A percentile compares a stretch with the other conserved stretches of the same genome.
phyloP scores from a whole-genome alignment of 305 asterid genomes.

The Coffea humblotiana region DNA sequence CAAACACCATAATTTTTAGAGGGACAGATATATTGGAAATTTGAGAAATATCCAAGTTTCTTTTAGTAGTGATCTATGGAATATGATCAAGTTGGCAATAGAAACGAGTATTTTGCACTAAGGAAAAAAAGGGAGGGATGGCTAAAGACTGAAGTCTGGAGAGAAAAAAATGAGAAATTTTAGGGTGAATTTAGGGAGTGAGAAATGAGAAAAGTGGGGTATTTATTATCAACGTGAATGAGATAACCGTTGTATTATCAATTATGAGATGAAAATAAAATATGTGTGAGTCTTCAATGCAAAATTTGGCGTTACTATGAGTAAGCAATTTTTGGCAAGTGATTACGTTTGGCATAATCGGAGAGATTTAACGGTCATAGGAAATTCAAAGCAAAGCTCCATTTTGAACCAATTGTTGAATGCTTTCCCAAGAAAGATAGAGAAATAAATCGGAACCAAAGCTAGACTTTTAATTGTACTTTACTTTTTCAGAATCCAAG shows the following conservation, averaged over 20 bases:
- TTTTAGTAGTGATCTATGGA: neutral
- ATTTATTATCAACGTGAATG: constrained; percentile 5
- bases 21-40: neutral
- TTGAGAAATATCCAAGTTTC: neutral
- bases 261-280: neutral
- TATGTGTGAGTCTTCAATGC: constrained; percentile 1
- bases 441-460: neutral
- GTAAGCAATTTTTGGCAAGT: neutral
- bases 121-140: too few relatives aligned
- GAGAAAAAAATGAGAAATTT: neutral
- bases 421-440: neutral
- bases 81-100: neutral
- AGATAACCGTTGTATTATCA: constrained; percentile 11
- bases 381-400: neutral
- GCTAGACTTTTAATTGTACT: neutral
- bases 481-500: too few relatives aligned
- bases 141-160: neutral
- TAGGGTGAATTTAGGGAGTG: neutral
- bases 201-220: neutral
- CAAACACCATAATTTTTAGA: constrained; percentile 7
- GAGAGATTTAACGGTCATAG: neutral
- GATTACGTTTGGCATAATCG: constrained; percentile 1
- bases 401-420: neutral
- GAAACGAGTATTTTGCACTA: neutral
- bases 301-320: constrained; percentile 1